Percentiles rank a stretch among this genome's conserved stretches.
Evolutionary conservation across 1,284 basidiomycete genomes (phyloP).

Genomic region (Cutaneotrichosporon sp.): DNA sequence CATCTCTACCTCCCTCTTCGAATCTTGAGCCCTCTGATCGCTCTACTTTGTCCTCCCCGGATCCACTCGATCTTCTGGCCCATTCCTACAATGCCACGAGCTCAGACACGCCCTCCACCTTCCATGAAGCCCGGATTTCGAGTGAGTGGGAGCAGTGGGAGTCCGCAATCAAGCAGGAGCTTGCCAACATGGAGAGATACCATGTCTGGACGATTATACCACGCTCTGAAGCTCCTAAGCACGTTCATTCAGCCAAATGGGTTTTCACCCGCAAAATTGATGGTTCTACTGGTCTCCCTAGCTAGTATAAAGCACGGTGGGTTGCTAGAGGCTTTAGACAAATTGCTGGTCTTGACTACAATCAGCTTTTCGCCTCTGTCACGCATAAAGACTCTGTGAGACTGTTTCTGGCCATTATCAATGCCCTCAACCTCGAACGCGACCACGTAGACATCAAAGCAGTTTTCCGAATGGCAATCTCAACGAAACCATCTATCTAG

Average conservation of each 20-base stretch:
- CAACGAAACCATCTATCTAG: too few relatives aligned
- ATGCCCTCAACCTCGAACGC: too few relatives aligned
- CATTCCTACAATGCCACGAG: too few relatives aligned
- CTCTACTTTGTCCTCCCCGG: too few relatives aligned
- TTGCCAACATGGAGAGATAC: conserved; percentile 21
- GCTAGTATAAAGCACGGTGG: conserved; percentile 8
- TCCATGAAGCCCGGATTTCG: background rate
- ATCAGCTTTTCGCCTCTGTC: conserved; percentile 20
- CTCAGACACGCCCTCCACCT: too few relatives aligned
- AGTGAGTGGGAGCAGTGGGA: conserved; percentile 13
- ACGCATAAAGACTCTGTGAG: conserved; percentile 28
- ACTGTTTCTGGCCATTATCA: too few relatives aligned
- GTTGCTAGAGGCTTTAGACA: background rate
- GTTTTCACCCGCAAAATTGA: conserved; percentile 17
- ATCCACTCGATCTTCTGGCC: too few relatives aligned
- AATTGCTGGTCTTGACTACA: conserved; percentile 18
- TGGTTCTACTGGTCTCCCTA: conserved; percentile 9
- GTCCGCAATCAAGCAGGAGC: conserved; percentile 16
- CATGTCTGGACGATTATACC: conserved; percentile 14
- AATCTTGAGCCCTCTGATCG: too few relatives aligned
- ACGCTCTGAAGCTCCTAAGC: too few relatives aligned
- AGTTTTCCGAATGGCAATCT: too few relatives aligned
- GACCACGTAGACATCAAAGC: too few relatives aligned
- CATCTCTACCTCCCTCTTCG: too few relatives aligned
- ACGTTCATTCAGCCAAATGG: background rate